A percentile compares a stretch with the other conserved stretches of the same genome.
phyloP scores from a whole-genome alignment of 176 grass and related monocot genomes.

The Juncus inflexus region DNA sequence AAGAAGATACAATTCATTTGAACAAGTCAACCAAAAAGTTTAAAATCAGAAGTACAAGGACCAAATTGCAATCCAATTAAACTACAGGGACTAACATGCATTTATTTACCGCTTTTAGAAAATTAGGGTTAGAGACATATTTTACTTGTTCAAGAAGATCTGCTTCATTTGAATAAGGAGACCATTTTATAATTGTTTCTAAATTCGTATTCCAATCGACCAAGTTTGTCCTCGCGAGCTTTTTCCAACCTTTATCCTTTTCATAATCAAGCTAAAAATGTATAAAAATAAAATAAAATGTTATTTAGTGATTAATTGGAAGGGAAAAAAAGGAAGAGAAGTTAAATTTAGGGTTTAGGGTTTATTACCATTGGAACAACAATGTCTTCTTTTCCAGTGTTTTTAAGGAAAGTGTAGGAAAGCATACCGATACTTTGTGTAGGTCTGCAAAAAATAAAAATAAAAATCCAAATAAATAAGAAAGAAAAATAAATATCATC shows the following conservation, averaged over 20 bases:
- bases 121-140: background rate
- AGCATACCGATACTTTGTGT: conserved; percentile 96
- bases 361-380: conserved; percentile 90
- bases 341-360: background rate
- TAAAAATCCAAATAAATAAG: conserved; percentile 24
- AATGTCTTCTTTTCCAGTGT: conserved; percentile 80
- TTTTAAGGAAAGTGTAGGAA: conserved; percentile 90
- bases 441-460: conserved; percentile 42
- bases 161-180: conserved; percentile 81
- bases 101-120: no score
- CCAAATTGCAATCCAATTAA: no score
- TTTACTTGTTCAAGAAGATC: conserved; percentile 86
- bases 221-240: conserved; percentile 37
- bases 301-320: background rate
- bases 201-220: conserved; percentile 79
- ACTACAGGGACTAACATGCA: no score
- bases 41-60: no score
- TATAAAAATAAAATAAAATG: conserved; percentile 14
- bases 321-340: conserved; percentile 9
- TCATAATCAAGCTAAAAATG: conserved; percentile 84
- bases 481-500: background rate
- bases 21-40: no score
- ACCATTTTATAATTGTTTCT: conserved; percentile 64
- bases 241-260: conserved; percentile 63
- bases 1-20: no score